Evolutionary conservation across 306 rosid genomes (phyloP).

Genomic region (Prinsepia uniflora): DNA sequence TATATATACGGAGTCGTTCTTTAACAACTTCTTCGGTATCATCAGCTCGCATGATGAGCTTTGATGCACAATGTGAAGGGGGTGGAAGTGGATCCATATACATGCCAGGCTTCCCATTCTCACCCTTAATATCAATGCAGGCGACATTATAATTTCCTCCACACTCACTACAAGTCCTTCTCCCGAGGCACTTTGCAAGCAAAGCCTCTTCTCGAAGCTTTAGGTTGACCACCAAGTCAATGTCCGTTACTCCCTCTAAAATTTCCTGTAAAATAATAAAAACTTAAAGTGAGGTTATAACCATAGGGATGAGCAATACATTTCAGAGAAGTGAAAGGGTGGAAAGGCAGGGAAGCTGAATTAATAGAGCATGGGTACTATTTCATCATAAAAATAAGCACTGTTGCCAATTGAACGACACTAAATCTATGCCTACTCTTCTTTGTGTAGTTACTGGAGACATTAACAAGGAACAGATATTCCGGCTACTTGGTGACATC

Average conservation of each 20-base stretch:
- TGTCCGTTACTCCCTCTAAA: slow-evolving; percentile 45
- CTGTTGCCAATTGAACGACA: background rate
- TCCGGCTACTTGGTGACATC: background rate
- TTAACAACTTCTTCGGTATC: slow-evolving; percentile 49
- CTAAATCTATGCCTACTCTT: background rate
- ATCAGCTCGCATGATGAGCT: slow-evolving; percentile 42
- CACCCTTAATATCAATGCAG: slow-evolving; percentile 40
- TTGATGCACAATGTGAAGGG: slow-evolving; percentile 43
- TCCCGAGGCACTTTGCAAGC: slow-evolving; percentile 48
- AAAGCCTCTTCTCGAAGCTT: slow-evolving; percentile 49
- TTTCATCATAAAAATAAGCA: background rate
- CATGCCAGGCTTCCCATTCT: slow-evolving; percentile 41
- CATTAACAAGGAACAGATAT: background rate
- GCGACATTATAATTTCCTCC: slow-evolving; percentile 45
- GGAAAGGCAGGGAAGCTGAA: background rate
- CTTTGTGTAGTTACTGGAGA: background rate
- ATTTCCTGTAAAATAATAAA: slow-evolving; percentile 35
- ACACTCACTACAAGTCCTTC: slow-evolving; percentile 46
- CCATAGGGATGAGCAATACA: too few species aligned
- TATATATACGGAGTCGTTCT: slow-evolving; percentile 39
- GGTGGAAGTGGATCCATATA: slow-evolving; percentile 52
- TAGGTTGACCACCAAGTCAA: slow-evolving; percentile 48
- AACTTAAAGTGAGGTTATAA: slow-evolving; percentile 2
- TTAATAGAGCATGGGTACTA: background rate
- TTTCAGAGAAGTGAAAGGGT: background rate